Evolutionary conservation across 495 filamentous ascomycete genomes (phyloP), one percentile per base, ranked within the genome.

Genomic region (Talaromyces trachyspermus): DNA sequence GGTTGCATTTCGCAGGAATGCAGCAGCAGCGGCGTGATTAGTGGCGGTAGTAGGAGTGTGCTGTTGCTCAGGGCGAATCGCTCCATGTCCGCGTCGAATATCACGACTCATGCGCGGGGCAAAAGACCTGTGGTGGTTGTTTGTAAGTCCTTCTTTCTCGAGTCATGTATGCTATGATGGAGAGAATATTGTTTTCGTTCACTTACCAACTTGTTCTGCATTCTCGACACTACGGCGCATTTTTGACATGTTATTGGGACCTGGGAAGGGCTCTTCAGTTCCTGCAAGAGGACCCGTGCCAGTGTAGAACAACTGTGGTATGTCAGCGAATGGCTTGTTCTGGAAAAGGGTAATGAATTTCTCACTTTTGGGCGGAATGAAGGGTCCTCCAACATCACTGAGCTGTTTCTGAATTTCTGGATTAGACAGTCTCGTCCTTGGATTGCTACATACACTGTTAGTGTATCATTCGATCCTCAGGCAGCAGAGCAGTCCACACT

Each of bases 361-460:
- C 57, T 53, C 63, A 90, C 87, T 74, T 92, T 94, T 2, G 91
- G 91, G 8, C 89, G 84, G 58, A 85, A 91, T 17, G 81, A 80
- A 4, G 78, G 71, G 33, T 81, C 75, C 64, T 96, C 88, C 9
- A 89, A 68, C 86, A 96, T 96, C 11, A 98, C 89, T 4, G 86
- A 87, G 44, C 88, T 95, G 65, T 98, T 98, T 17, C 91, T 84
- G 64, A 98, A 97, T 54, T 96, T 95, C 57, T 92, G 83, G 25
- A 95, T 78, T 5, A 96, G 74, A 45, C 86, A 88, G 58, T 95
- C 91, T 51, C 82, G 81, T 30, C 91, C 92, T 68, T 98, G 92
- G 49, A 94, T 88, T 25, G 89, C 87, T 90, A 25, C 51, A 51
- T 23, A 14, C 32, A 26, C 9, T 23, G 38, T 25, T 69, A 23